Evolutionary conservation across 768 basidiomycete species (phyloP), one percentile per base, ranked within the genome.

Genomic region (Sporobolomyces roseus): DNA sequence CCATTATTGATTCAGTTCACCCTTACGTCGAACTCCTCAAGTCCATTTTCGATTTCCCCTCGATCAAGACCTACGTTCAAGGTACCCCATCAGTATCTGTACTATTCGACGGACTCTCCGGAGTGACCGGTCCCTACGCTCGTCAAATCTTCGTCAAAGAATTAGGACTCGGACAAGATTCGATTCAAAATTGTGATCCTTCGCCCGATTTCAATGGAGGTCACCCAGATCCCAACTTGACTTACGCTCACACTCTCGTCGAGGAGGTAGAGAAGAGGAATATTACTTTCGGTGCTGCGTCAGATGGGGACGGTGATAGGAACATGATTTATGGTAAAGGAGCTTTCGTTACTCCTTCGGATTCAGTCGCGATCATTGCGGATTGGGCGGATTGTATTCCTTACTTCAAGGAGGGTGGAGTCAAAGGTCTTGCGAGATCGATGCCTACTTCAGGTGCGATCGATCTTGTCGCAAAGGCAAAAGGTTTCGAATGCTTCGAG

Each of bases 251-350:
- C 80, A 83, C 86, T 19, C 88, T 99, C 59, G 96, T 99, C 43
- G 89, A 93, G 68, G 87, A 82, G 23, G 96, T 99, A 50, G 96
- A 99, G 81, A 82, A 83, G 77, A 83, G 88, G 46, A 82, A 85
- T 65, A 93, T 98, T 74, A 83, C 85, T 50, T 98, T 99, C 75
- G 96, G 96, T 63, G 96, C 96, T 36, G 96, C 96, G 12, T 90
- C 88, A 70, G 96, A 99, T 77, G 96, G 96, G 33, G 96, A 98
- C 75, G 94, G 96, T 46, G 96, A 98, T 79, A 82, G 96, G 71
- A 98, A 99, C 83, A 98, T 99, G 96, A 98, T 99, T 77, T 99
- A 99, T 79, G 96, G 96, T 74, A 88, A 89, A 78, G 88, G 89
- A 69, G 96, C 96, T 51, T 99, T 99, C 79, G 96, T 99, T 71